Base-by-base conservation (phyloP, 1,284 basidiomycete genomes). In the Sporisorium exsertum region DNA sequence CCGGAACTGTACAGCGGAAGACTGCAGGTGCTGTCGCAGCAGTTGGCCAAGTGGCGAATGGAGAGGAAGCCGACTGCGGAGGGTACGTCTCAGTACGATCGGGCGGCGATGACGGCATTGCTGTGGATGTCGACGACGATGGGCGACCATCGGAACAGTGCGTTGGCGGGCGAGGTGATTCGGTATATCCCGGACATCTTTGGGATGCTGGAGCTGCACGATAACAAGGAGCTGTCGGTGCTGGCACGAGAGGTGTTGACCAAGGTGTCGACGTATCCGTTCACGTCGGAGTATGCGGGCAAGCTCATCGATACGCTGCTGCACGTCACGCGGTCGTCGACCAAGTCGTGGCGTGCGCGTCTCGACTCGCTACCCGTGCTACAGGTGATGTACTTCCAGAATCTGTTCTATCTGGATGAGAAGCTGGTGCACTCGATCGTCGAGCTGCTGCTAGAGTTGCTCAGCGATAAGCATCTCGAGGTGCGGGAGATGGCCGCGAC, bases 11-110 rank as follows among this genome's bases (percentile, higher is more conserved):
- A 85, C 77, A 78, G 66, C 50, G 78, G 64, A 9, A 89, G 79
- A 88, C 92, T 84, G 89, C 94, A 69, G 52, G 66, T 58, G 53
- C 77, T 87, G 33, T 80, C 81, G 13, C 35, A 64, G 22, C 75
- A 83, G 27, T 72, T 87, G n/a, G 72, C 70, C 0, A 46, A 71
- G 27, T 85, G 79, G 80, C 80, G 86, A 12, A 64, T 54, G 15
- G 76, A 84, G 59, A 78, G 87, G 13, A 81, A 84, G 60, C 87
- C 87, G 2, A 83, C 82, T 18, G 81, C 86, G 1, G 82, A 86
- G 35, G 87, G 86, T 26, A 68, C 79, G n/a, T 83, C 81, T 42
- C 71, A 63, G 63, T 85, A 85, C 69, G 84, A 85, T 51, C 72
- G 78, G 3, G 76, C 77, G 0, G 80, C 84, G 2, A 77, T 75